Evolutionary conservation across 352 stramenopile species (phyloP).

Genomic region (Elongisporangium prolatum): DNA sequence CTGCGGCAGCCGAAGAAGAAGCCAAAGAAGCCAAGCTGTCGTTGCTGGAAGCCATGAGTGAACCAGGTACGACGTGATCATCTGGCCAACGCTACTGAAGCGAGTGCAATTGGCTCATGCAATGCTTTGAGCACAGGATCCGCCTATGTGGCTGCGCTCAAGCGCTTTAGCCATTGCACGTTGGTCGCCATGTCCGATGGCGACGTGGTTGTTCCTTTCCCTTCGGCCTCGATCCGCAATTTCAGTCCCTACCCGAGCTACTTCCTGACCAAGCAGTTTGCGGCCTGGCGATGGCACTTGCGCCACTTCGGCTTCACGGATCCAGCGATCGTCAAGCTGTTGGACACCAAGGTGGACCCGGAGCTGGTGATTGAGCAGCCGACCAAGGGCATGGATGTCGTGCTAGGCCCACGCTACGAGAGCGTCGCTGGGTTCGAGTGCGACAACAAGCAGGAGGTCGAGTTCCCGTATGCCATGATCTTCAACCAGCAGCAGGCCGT

Average conservation of each 20-base stretch:
- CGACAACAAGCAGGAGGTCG: constrained; percentile 77
- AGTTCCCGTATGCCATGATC: constrained; percentile 65
- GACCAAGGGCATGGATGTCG: constrained; percentile 34
- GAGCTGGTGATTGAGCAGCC: constrained; percentile 29
- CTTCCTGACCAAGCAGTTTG: constrained; percentile 43
- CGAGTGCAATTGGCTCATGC: constrained; percentile 6
- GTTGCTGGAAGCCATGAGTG: constrained; percentile 64
- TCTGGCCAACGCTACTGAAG: too few species aligned
- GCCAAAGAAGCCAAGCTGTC: constrained; percentile 12
- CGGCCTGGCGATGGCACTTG: constrained; percentile 68
- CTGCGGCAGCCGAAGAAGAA: constrained; percentile 13
- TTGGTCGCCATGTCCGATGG: constrained; percentile 75
- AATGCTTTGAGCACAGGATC: constrained; percentile 23
- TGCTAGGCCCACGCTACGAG: constrained; percentile 24
- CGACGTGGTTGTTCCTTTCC: constrained; percentile 67
- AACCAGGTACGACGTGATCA: too few species aligned
- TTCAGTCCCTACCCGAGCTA: constrained; percentile 59
- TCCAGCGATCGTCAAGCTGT: constrained; percentile 20
- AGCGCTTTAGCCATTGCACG: constrained; percentile 51
- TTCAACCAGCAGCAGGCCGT: constrained; percentile 41
- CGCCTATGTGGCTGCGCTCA: constrained; percentile 47
- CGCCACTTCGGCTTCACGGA: constrained; percentile 54
- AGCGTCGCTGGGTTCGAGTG: constrained; percentile 62
- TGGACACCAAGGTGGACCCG: constrained; percentile 45
- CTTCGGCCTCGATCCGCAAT: constrained; percentile 68